Percentiles rank a stretch among this genome's conserved stretches.
Evolutionary conservation across 2,329 filamentous ascomycete species (phyloP).

Genomic region (Diaporthe caulivora): DNA sequence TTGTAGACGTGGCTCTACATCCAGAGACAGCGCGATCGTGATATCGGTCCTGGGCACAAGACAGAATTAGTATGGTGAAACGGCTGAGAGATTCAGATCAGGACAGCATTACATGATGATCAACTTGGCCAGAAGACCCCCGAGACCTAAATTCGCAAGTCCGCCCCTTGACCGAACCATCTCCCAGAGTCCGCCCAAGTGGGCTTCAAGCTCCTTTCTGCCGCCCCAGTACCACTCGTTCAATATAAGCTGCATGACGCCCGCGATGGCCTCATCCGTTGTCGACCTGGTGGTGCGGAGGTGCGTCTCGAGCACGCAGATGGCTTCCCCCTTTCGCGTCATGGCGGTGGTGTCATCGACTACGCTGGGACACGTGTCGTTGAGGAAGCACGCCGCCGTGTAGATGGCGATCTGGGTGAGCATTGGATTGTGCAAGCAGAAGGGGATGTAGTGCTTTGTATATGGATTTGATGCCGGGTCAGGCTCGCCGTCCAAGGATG

Average conservation of each 20-base stretch:
- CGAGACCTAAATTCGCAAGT: conserved; percentile 58
- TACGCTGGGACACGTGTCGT: conserved; percentile 57
- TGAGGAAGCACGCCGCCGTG: conserved; percentile 63
- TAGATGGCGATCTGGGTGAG: conserved; percentile 63
- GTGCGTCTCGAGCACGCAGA: conserved; percentile 61
- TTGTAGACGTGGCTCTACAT: conserved; percentile 57
- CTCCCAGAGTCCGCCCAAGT: conserved; percentile 60
- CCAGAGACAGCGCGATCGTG: conserved; percentile 61
- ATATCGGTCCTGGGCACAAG: conserved; percentile 57
- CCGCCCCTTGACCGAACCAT: conserved; percentile 63
- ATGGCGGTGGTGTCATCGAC: conserved; percentile 58
- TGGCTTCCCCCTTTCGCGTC: conserved; percentile 57
- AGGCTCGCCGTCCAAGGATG: conserved; percentile 62
- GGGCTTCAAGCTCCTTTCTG: conserved; percentile 57
- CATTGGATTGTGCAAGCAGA: conserved; percentile 62
- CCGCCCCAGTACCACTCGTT: conserved; percentile 69
- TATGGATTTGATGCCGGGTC: conserved; percentile 56
- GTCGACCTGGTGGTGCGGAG: conserved; percentile 53
- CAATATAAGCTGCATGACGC: conserved; percentile 61
- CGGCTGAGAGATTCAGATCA: conserved; percentile 10
- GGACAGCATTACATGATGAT: conserved; percentile 57
- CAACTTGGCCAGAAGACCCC: conserved; percentile 61
- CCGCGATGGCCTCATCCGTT: conserved; percentile 60
- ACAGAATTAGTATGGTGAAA: background rate
- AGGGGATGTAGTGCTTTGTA: conserved; percentile 62